Base-by-base conservation (phyloP, 2,329 filamentous ascomycete genomes). In the Nothophoma quercina region DNA sequence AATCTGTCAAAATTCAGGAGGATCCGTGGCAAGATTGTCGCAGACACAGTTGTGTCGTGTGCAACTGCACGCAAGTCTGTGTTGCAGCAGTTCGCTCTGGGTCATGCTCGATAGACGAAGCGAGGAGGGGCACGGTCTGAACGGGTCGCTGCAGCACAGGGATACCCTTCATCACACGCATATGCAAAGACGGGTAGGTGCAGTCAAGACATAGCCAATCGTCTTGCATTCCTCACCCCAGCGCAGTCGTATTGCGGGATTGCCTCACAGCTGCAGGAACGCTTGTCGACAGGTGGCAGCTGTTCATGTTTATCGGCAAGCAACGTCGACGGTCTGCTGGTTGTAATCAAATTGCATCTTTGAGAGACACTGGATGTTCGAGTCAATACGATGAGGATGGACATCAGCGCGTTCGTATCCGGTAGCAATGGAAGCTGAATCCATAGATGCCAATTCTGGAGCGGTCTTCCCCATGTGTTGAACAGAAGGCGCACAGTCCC, bases 201-300 rank as follows among this genome's bases (percentile, higher is more conserved):
- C 71, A 73, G 63, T 35, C 59, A 44, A 49, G 58, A 67, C 63
- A 50, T 54, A 49, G 19, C 70, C 71, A 72, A 72, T 71, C 53
- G 57, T 32, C 13, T 32, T 35, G 34, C 47, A 29, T 38, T 32
- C 15, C 15, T 34, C 26, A 36, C 47, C 48, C 59, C 65, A 65
- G 67, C 56, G 45, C 50, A 56, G 46, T 58, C 63, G 62, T 59
- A 62, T 64, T 60, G 69, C 69, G 68, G 68, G 64, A 69, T 64
- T 59, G 61, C 68, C 67, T 68, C 61, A 64, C 58, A 64, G 65
- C 70, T 73, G 70, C 71, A 74, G 71, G 71, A 73, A 74, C 71
- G 53, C 58, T 62, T 51, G 64, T 56, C 57, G 57, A 61, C 47
- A 58, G 52, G 54, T 52, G 59, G 60, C 59, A 64, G 56, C 40